Percentiles rank a stretch among this genome's conserved stretches.
Evolutionary conservation across 2,329 filamentous ascomycete species (phyloP).

Genomic region (Sclerotinia trifoliorum): DNA sequence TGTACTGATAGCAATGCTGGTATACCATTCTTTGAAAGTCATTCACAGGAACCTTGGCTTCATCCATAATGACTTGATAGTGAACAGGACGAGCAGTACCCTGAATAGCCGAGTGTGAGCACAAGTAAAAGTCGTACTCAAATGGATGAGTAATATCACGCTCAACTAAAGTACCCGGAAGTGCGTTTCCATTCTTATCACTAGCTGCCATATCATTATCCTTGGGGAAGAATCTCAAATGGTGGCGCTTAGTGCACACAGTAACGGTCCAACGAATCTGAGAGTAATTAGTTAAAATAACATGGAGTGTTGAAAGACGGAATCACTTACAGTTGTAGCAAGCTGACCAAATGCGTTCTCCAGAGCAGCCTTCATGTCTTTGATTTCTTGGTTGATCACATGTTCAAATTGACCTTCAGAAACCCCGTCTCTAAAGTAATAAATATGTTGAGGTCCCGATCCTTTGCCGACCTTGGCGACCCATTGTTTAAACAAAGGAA

Average conservation of each 20-base stretch:
- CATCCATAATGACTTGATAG: conserved; percentile 86
- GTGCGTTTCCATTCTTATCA: conserved; percentile 77
- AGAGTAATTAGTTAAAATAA: conserved; percentile 19
- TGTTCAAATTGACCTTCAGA: conserved; percentile 81
- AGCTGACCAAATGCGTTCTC: conserved; percentile 40
- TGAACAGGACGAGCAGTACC: conserved; percentile 90
- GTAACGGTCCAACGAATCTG: conserved; percentile 72
- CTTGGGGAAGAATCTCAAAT: conserved; percentile 86
- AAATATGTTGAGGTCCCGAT: conserved; percentile 66
- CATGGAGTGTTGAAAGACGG: not conserved
- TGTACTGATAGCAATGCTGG: conserved; percentile 91
- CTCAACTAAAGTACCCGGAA: conserved; percentile 87
- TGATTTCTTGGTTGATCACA: conserved; percentile 76
- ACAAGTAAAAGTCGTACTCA: conserved; percentile 78
- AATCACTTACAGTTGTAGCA: conserved; percentile 32
- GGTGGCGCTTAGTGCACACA: conserved; percentile 89
- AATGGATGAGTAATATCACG: conserved; percentile 83
- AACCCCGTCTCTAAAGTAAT: conserved; percentile 93
- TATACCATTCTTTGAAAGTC: conserved; percentile 87
- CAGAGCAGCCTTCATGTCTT: conserved; percentile 64
- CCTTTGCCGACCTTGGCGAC: conserved; percentile 52
- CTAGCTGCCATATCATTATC: conserved; percentile 47
- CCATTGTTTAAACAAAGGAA: conserved; percentile 65
- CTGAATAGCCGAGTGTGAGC: conserved; percentile 76
- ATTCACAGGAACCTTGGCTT: conserved; percentile 65